Conservation (phyloP, 1,139 yeast genomes). For the Geotrichum histeridarum region DNA sequence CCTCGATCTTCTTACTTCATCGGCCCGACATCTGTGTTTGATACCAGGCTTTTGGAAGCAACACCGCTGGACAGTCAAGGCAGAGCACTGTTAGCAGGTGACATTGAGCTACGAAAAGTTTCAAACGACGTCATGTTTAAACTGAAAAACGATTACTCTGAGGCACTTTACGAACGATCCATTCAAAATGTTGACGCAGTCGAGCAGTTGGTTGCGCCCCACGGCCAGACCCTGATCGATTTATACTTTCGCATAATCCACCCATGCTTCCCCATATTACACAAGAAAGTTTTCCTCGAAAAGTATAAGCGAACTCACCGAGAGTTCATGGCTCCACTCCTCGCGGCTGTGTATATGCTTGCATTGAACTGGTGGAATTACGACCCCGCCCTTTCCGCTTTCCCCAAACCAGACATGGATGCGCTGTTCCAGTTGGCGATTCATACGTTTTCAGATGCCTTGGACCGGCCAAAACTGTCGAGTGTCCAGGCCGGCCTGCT, state of each 20-base stretch:
- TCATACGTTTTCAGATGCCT: slow-evolving; percentile 38
- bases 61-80: slow-evolving; percentile 34
- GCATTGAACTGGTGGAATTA: slow-evolving; percentile 45
- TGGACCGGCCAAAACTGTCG: slow-evolving; percentile 43
- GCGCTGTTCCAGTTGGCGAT: slow-evolving; percentile 39
- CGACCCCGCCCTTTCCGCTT: slow-evolving; percentile 31
- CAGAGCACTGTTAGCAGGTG: slow-evolving; percentile 36
- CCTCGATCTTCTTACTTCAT: slow-evolving; percentile 40
- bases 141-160: slow-evolving; percentile 34
- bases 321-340: slow-evolving; percentile 44
- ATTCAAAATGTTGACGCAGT: slow-evolving; percentile 37
- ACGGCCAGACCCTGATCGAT: slow-evolving; percentile 40
- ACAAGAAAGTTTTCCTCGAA: slow-evolving; percentile 43
- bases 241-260: slow-evolving; percentile 43
- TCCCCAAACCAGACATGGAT: slow-evolving; percentile 37
- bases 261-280: slow-evolving; percentile 43
- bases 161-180: slow-evolving; percentile 26
- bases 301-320: slow-evolving; percentile 45
- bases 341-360: slow-evolving; percentile 44
- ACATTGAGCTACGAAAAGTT: slow-evolving; percentile 35
- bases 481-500: slow-evolving; percentile 44
- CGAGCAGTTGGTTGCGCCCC: slow-evolving; percentile 43
- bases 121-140: slow-evolving; percentile 36
- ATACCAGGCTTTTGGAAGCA: slow-evolving; percentile 33
- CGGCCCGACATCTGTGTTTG: slow-evolving; percentile 39